Evolutionary conservation across 768 basidiomycete genomes (phyloP).

Genomic region (Amanita brunnescens): DNA sequence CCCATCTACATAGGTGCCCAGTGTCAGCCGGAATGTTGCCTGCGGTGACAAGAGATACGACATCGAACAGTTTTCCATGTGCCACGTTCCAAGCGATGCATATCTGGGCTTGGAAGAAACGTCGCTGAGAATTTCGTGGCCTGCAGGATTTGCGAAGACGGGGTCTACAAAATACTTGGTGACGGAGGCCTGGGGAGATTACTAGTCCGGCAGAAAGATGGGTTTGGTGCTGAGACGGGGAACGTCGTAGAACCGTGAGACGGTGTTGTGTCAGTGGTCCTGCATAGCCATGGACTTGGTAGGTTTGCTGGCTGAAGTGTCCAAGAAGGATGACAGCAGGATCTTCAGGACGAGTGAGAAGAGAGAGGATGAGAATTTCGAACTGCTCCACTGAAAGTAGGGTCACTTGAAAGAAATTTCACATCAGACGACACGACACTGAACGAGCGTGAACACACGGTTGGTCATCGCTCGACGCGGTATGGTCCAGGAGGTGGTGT

Average conservation of each 20-base stretch:
- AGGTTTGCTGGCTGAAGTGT: constrained; percentile 85
- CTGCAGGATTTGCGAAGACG: constrained; percentile 67
- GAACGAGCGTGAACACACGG: constrained; percentile 45
- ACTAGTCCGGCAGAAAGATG: constrained; percentile 74
- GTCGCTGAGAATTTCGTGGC: constrained; percentile 84
- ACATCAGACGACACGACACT: background rate
- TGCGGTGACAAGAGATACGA: constrained; percentile 34
- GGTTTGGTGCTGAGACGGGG: constrained; percentile 88
- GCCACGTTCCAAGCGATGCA: constrained; percentile 79
- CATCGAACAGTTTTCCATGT: constrained; percentile 57
- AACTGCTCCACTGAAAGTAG: constrained; percentile 72
- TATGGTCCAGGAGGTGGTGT: constrained; percentile 89
- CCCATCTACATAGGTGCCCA: constrained; percentile 75
- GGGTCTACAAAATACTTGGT: constrained; percentile 74
- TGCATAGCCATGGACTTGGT: constrained; percentile 69
- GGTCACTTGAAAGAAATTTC: constrained; percentile 40
- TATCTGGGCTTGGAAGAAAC: constrained; percentile 86
- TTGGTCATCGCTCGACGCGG: constrained; percentile 81
- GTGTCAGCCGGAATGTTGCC: constrained; percentile 25
- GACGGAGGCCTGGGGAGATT: constrained; percentile 64
- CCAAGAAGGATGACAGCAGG: constrained; percentile 94
- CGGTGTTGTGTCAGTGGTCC: constrained; percentile 81
- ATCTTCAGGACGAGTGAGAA: constrained; percentile 82
- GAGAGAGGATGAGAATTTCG: constrained; percentile 85
- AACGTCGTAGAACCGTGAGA: constrained; percentile 96